phyloP scores from a whole-genome alignment of 176 grass and related monocot genomes.

The Oropetium thomaeum region DNA sequence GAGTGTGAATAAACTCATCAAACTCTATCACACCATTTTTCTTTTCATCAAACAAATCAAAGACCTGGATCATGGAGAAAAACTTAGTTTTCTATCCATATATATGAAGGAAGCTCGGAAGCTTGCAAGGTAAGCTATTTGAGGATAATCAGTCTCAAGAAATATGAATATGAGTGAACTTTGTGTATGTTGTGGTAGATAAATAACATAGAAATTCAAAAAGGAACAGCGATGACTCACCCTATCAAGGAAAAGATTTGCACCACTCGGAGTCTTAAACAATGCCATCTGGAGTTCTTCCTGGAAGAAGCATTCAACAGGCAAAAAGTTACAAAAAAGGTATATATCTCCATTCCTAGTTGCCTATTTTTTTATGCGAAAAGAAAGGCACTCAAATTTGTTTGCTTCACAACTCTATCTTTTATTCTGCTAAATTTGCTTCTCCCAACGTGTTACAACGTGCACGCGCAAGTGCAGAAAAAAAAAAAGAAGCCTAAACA shows the following conservation, averaged over 20 bases:
- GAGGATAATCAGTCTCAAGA: slow-evolving; percentile 7
- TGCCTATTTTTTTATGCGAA: background rate
- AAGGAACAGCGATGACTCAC: slow-evolving; percentile 36
- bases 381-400: background rate
- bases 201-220: background rate
- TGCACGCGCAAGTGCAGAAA: background rate
- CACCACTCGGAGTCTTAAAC: slow-evolving; percentile 56
- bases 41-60: slow-evolving; percentile 89
- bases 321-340: background rate
- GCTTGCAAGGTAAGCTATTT: background rate
- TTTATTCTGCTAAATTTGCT: background rate
- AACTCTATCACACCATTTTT: slow-evolving; percentile 88
- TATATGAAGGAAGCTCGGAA: background rate
- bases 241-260: slow-evolving; percentile 92
- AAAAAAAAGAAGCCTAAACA: background rate
- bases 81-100: background rate
- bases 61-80: slow-evolving; percentile 38
- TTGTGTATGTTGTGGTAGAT: background rate
- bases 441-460: background rate
- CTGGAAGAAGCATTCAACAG: slow-evolving; percentile 34
- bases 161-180: background rate
- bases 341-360: background rate
- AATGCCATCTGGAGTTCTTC: slow-evolving; percentile 83
- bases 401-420: background rate
- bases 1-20: slow-evolving; percentile 85